Evolutionary conservation across 2,329 filamentous ascomycete species (phyloP).

Genomic region (Beauveria rudraprayagi): DNA sequence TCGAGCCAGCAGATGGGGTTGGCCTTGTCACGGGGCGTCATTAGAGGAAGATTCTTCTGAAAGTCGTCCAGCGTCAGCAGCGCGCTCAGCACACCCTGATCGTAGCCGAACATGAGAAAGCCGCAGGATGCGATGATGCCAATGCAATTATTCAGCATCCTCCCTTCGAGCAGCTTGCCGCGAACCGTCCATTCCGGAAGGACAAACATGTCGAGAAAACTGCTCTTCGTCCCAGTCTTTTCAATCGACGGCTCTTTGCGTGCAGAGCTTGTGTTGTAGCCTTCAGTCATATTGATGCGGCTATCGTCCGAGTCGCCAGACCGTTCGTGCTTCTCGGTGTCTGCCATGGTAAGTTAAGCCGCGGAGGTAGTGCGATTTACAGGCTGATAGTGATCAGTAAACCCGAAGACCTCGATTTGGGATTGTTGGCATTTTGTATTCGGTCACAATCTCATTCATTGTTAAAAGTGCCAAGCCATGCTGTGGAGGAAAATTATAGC

Average conservation of each 20-base stretch:
- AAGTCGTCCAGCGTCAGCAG: constrained; percentile 22
- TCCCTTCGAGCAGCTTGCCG: constrained; percentile 3
- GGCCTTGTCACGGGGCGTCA: constrained; percentile 20
- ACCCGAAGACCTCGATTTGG: not conserved
- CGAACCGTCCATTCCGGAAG: constrained; percentile 16
- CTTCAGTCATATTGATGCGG: not conserved
- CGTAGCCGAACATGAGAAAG: constrained; percentile 18
- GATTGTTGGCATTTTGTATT: not conserved
- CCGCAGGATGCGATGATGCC: constrained; percentile 7
- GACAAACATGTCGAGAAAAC: constrained; percentile 15
- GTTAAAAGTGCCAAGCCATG: not conserved
- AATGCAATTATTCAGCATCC: constrained; percentile 1
- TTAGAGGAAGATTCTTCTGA: constrained; percentile 18
- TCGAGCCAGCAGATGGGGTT: constrained; percentile 21
- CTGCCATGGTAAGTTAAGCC: not conserved
- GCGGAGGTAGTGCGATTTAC: not conserved
- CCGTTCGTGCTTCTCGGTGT: not conserved
- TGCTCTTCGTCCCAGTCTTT: not conserved
- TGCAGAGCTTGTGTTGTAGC: not conserved
- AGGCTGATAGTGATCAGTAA: not conserved
- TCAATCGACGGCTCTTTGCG: not conserved
- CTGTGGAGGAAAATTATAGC: not conserved
- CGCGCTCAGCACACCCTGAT: constrained; percentile 22
- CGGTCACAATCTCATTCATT: not conserved
- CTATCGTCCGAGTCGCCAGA: not conserved